Evolutionary conservation across 306 rosid genomes (phyloP), one percentile per base, ranked within the genome.

Genomic region (Dalbergia cochinchinensis): DNA sequence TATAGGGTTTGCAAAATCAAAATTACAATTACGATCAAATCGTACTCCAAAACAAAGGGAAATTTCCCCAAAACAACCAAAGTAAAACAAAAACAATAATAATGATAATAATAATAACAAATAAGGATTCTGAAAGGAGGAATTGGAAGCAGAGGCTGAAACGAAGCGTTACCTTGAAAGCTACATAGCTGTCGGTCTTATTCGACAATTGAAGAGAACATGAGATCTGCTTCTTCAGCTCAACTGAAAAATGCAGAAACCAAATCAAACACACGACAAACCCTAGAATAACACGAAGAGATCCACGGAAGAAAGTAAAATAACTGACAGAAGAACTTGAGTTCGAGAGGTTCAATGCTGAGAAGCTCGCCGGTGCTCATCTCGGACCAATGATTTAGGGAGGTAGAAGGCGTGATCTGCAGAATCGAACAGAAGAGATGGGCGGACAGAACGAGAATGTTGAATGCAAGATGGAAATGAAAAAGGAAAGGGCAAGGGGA

Each of bases 211-310:
- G 90, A 80, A 94, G 96, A 84, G 96, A 85, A 73, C 93, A 92
- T 6, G 96, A 90, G 94, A 94, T 94, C 98, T 92, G 97, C 86
- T 89, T 92, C 92, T 80, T 94, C 89, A 94, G 85, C 83, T 94
- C 97, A 85, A 94, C 98, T 94, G 76, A 81, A 41, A 26, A 14
- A 44, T 60, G 2, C n/a, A 42, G 60, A 83, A 78, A 53, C 19
- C 3, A 81, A 77, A 70, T 31, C 7, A 79, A 18, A 69, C 66
- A 68, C 13, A 59, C 12, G 2, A 19, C 33, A 69, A 86, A 83
- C 66, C 80, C 73, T 39, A 66, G 44, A 78, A 80, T 70, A 83
- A 35, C 51, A 54, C 34, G 61, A 57, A 57, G 39, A 35, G 42
- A 64, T 55, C 35, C 6, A 51, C 14, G 34, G 48, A n/a, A 5